A percentile compares a stretch with the other conserved stretches of the same genome.
Conservation (phyloP, 306 rosid genomes). For the Cercis canadensis region DNA sequence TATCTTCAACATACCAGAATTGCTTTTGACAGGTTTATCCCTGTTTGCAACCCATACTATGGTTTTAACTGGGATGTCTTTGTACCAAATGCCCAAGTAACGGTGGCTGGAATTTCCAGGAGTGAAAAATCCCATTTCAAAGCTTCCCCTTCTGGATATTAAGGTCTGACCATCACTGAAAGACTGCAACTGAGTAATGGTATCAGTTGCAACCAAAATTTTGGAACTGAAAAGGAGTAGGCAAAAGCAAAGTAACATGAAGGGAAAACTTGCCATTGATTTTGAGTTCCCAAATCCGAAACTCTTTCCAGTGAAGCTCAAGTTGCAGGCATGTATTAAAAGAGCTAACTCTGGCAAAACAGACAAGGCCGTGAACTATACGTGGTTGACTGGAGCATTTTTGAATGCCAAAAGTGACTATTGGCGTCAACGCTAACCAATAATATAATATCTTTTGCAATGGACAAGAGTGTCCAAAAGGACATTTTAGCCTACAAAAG, state of each 20-base stretch:
- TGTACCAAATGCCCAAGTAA: conserved; percentile 57
- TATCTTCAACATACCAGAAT: conserved; percentile 30
- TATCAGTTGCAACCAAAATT: conserved; percentile 19
- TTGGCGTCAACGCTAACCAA: not conserved
- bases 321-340: too few species aligned
- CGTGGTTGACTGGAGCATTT: too few species aligned
- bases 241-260: not conserved
- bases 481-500: not conserved
- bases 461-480: not conserved
- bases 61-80: conserved; percentile 25
- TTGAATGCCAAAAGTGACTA: too few species aligned
- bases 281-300: too few species aligned
- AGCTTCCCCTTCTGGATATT: conserved; percentile 41
- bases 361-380: not conserved
- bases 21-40: conserved; percentile 34
- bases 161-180: conserved; percentile 40
- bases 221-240: not conserved
- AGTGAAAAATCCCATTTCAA: conserved; percentile 58
- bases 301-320: too few species aligned
- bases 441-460: not conserved
- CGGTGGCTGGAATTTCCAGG: conserved; percentile 38
- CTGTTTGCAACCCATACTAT: conserved; percentile 62
- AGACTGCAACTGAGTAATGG: conserved; percentile 24
- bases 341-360: not conserved
- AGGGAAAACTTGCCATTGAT: not conserved